Evolutionary conservation across 257 asterid species (phyloP), one percentile per base, ranked within the genome.

Genomic region (Petunia axillaris): DNA sequence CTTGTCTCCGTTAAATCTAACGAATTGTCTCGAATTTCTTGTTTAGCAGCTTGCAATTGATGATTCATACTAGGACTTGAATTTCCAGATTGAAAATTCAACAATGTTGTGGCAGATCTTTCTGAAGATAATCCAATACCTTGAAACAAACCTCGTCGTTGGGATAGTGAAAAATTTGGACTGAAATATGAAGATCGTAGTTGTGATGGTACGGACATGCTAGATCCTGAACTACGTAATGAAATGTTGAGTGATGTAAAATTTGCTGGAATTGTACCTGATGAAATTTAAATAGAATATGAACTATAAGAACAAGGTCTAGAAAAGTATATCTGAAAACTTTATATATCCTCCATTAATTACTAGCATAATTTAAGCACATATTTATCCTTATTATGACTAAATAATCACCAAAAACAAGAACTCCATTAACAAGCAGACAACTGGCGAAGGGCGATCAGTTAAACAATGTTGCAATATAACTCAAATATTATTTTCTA

Each of bases 171-270:
- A 25, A 85, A 93, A 62, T 77, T 88, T 2, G 95, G 97, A 75
- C 70, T 90, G 82, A 92, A 92, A 66, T 93, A 93, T 4, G 91
- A 59, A 6, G 99, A 92, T 83, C 97, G 85, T 6, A 93, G 86
- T 78, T 95, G 99, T 10, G 98, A 95, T 8, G 99, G 97, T 6
- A 92, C 94, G 50, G 99, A 95, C 94, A 95, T 92, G 89, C 91
- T 92, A 0, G 99, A 93, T 5, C 98, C 96, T 2, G 99, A 93
- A 88, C 97, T 92, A 0, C 99, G 97, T 6, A 93, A 87, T 0
- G 97, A 93, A 36, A 95, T 95, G 53, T 95, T 95, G 0, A 95
- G 89, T 0, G 99, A 95, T 0, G 99, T 90, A 87, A 95, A 95
- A 81, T 95, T 95, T 0, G 99, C 98, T 0, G 98, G 99, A 15